A percentile compares a stretch with the other conserved stretches of the same genome.
phyloP scores from a whole-genome alignment of 192 early-diverging fungal genomes.

The Umbelopsis vinacea region DNA sequence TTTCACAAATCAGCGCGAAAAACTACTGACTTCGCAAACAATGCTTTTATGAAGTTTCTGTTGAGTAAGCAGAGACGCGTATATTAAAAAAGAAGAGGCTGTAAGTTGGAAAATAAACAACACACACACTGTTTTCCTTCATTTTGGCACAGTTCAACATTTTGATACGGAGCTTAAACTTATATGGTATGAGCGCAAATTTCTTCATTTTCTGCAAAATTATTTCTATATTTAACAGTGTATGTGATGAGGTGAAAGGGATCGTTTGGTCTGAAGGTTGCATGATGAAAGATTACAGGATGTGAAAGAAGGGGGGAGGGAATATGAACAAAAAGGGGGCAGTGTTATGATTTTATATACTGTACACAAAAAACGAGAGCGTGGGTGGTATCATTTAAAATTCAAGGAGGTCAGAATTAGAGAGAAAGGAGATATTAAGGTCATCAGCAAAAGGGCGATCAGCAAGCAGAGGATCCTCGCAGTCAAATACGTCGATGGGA shows the following conservation, averaged over 20 bases:
- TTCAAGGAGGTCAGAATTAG: conserved; percentile 7
- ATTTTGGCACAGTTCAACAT: no score
- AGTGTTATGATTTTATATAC: background rate
- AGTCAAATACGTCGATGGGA: conserved; percentile 5
- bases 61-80: no score
- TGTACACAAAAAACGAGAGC: conserved; percentile 1
- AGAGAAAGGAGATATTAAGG: conserved; percentile 4
- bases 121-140: no score
- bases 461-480: background rate
- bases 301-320: background rate
- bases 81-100: no score
- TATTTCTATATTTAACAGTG: background rate
- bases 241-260: background rate
- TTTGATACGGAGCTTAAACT: no score
- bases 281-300: background rate
- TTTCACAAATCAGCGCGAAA: no score
- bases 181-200: no score
- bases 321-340: conserved; percentile 1
- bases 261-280: background rate
- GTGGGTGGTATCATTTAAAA: conserved; percentile 3
- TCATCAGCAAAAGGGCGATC: conserved; percentile 18
- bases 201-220: no score
- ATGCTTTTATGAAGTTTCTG: no score
- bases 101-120: no score
- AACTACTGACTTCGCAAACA: no score